phyloP scores from a whole-genome alignment of 73 alveolate genomes.

The Symbiodinium natans region DNA sequence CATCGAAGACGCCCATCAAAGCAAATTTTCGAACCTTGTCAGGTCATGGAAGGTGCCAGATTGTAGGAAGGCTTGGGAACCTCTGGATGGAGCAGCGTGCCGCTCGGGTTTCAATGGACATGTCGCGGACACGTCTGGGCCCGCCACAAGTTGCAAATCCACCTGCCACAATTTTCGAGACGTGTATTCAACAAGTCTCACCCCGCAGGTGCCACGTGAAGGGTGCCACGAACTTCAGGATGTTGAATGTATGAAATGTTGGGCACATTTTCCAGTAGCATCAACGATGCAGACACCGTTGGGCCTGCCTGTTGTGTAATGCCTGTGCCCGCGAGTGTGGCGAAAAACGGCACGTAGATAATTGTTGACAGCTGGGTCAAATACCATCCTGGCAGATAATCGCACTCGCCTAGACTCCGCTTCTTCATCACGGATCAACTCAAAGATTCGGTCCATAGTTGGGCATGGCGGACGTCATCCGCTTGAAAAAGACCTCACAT shows the following conservation, averaged over 20 bases:
- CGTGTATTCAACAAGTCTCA: no score
- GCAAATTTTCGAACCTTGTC: slow-evolving; percentile 54
- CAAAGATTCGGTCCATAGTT: slow-evolving; percentile 47
- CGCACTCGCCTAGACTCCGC: neutral
- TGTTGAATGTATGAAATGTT: no score
- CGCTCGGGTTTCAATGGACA: no score
- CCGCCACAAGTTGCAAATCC: neutral
- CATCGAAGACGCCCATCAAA: slow-evolving; percentile 83
- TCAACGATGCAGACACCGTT: no score
- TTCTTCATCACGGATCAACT: neutral
- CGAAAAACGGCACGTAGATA: slow-evolving; percentile 79
- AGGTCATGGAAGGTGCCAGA: neutral
- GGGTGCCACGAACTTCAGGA: no score
- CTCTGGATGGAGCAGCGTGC: neutral
- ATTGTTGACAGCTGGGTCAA: slow-evolving; percentile 72
- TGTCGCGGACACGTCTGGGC: neutral
- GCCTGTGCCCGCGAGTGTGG: slow-evolving; percentile 64
- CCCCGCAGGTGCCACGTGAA: no score
- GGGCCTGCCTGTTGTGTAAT: slow-evolving; percentile 60
- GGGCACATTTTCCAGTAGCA: no score
- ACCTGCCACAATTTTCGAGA: neutral
- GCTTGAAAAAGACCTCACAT: slow-evolving; percentile 52
- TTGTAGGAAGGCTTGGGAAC: neutral
- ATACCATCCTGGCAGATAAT: slow-evolving; percentile 43
- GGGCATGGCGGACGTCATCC: slow-evolving; percentile 89